Evolutionary conservation across 2,329 filamentous ascomycete species (phyloP), one percentile per base, ranked within the genome.

Genomic region (Talaromyces sp.): DNA sequence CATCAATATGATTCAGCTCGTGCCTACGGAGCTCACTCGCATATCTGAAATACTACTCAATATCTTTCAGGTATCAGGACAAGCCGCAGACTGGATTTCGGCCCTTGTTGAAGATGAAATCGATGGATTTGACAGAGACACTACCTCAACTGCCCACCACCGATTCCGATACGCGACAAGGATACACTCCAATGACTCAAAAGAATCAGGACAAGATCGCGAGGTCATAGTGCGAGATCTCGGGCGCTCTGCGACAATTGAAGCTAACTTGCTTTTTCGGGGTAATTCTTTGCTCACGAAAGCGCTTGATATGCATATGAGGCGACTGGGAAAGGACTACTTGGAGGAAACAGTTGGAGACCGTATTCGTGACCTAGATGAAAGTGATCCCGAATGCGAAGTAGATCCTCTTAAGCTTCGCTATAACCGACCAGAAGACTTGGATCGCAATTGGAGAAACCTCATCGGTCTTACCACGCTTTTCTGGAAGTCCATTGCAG

Each of bases 41-140:
- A 76, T 98, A 8, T 90, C 92, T 1, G 93, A 97, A 72, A 87
- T 90, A 31, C 86, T 98, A 40, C 80, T 98, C 66, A 96, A 98
- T 73, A 96, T 99, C 59, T 99, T 93, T 70, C 95, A 99, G 72
- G 93, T 96, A 2, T 93, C 92, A 2, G 92, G 91, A 0, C 86
- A 86, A 40, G 90, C 91, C 2, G 84, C 84, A 48, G 92, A 97
- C 64, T 99, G 95, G 95, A 83, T 99, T 23, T 95, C 92, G 82
- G 88, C 91, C 2, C 81, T 99, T 44, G 91, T 97, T 0, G 95
- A 99, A 75, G 93, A 98, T 72, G 95, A 99, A 75, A 98, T 99
- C 63, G 95, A 98, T 71, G 93, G 93, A 0, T 88, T 95, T 18
- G 86, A 92, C 61, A 96, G 88, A 71, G 92, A 96, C 68, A 86